Evolutionary conservation across 78 protist genomes (phyloP), one percentile per base, ranked within the genome.

Genomic region (Polysphondylium violaceum): DNA sequence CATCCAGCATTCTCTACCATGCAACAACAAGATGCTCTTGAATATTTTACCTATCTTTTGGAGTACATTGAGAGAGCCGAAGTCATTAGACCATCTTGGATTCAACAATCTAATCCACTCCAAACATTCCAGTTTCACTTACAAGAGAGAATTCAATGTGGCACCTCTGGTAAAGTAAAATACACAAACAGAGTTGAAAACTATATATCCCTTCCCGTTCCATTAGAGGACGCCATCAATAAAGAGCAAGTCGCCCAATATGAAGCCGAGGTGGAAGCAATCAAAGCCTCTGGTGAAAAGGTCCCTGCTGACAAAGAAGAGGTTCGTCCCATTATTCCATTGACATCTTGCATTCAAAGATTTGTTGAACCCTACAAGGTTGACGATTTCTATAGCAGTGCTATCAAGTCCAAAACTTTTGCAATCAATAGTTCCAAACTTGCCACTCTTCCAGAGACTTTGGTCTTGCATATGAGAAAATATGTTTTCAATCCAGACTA

Each of bases 21-120:
- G 65, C 41, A 60, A 36, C 99, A 98, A 86, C 99, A 98, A 67
- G 99, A 98, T 75, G 96, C 98, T 4, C 43, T 59, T 4, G 99
- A 97, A 79, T 97, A 81, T 86, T 71, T 96, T 51, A 92, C 87
- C 47, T 65, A 93, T 58, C 25, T 97, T 12, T 21, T 97, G 23
- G 61, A 27, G 9, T 23, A 8, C 11, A 58, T 96, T 25, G 85
- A 92, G 1, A 43, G 92, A 21, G 35, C 63, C 23, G 95, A 93
- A 23, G 35, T 36, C 25, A 67, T 73, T 19, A 33, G 86, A 41
- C 87, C 77, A 36, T 56, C 76, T 21, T 81, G 89, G 89, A 81
- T 79, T 27, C n/a, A 67, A 21, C n/a, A 11, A 0, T 71, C 23
- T 2, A 68, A 81, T 29, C 89, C 89, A 55, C 64, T 77, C n/a